These are phyloP conservation scores for Aspergillus unguis DNA, from an alignment of 2,329 filamentous ascomycete genomes.

Conservation along the genomic window DNA sequence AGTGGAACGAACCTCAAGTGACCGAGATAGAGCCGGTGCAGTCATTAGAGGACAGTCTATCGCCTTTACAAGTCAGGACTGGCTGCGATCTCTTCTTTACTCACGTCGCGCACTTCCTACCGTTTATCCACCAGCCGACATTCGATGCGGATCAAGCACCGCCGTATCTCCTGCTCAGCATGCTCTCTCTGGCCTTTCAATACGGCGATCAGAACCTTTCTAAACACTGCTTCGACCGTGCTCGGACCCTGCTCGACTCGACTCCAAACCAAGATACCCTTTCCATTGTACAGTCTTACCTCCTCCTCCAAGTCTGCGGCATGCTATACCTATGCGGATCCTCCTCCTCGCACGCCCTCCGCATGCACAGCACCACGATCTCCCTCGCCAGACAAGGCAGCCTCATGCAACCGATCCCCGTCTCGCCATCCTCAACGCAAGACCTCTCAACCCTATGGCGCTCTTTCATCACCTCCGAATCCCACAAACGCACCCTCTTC, in stretches of 20 bases:
- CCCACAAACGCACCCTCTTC: conserved; percentile 43
- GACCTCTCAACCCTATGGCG: conserved; percentile 41
- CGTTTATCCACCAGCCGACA: conserved; percentile 38
- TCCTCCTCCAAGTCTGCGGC: conserved; percentile 43
- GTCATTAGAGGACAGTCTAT: conserved; percentile 17
- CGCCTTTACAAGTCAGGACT: conserved; percentile 26
- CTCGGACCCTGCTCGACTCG: conserved; percentile 20
- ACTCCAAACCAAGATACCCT: conserved; percentile 25
- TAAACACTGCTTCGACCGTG: conserved; percentile 32
- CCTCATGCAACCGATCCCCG: conserved; percentile 32
- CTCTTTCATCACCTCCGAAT: conserved; percentile 38
- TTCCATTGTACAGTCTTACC: conserved; percentile 36
- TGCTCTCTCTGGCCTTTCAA: conserved; percentile 41
- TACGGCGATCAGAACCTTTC: conserved; percentile 38
- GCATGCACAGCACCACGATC: conserved; percentile 43
- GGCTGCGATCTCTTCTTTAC: conserved; percentile 38
- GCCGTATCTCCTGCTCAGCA: conserved; percentile 31
- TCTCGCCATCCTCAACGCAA: conserved; percentile 19
- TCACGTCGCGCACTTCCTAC: conserved; percentile 37
- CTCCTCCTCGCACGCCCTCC: conserved; percentile 35
- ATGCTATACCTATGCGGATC: conserved; percentile 44
- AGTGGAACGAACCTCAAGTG: neutral
- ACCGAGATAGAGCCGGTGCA: conserved; percentile 3
- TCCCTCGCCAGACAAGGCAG: conserved; percentile 36
- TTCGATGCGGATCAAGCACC: conserved; percentile 29